Percentiles rank a stretch among this genome's conserved stretches.
Conservation (phyloP, 2,329 filamentous ascomycete species). For the Pyrenophora teres region DNA sequence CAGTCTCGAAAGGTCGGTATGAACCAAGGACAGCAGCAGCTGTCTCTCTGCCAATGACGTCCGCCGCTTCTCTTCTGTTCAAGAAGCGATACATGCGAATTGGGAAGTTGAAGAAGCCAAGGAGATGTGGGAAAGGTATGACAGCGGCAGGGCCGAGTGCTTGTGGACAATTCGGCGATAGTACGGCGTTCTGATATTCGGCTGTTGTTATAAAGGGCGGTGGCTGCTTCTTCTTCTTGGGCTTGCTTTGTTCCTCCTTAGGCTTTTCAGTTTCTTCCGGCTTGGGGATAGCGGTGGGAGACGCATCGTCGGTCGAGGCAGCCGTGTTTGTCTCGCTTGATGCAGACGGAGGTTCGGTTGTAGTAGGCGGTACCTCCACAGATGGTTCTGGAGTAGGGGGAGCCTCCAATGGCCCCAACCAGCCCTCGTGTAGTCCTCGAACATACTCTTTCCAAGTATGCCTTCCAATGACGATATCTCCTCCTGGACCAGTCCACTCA, state of each 20-base stretch:
- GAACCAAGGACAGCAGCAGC: slow-evolving; percentile 77
- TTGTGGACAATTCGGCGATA: slow-evolving; percentile 69
- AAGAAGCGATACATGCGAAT: slow-evolving; percentile 86
- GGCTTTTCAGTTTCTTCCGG: slow-evolving; percentile 35
- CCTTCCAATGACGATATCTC: slow-evolving; percentile 86
- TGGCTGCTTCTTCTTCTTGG: slow-evolving; percentile 62
- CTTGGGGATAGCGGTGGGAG: slow-evolving; percentile 39
- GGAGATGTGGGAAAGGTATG: slow-evolving; percentile 82
- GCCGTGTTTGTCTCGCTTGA: slow-evolving; percentile 17
- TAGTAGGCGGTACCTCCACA: slow-evolving; percentile 26
- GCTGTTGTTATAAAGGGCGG: slow-evolving; percentile 72
- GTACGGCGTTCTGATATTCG: slow-evolving; percentile 69
- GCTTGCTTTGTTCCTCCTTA: slow-evolving; percentile 51
- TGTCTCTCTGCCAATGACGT: slow-evolving; percentile 84
- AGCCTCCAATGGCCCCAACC: slow-evolving; percentile 81
- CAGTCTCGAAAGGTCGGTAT: slow-evolving; percentile 52
- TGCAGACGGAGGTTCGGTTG: slow-evolving; percentile 10
- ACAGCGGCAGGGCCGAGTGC: slow-evolving; percentile 74
- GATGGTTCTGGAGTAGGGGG: slow-evolving; percentile 49
- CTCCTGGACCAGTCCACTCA: slow-evolving; percentile 73
- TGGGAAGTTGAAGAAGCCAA: slow-evolving; percentile 90
- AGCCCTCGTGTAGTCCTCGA: slow-evolving; percentile 90
- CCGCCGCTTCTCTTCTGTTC: slow-evolving; percentile 81
- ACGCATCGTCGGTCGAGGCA: slow-evolving; percentile 41
- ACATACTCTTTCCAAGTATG: slow-evolving; percentile 99